phyloP scores from a whole-genome alignment of 2,329 filamentous ascomycete genomes.

The Zymoseptoria pseudotritici region DNA sequence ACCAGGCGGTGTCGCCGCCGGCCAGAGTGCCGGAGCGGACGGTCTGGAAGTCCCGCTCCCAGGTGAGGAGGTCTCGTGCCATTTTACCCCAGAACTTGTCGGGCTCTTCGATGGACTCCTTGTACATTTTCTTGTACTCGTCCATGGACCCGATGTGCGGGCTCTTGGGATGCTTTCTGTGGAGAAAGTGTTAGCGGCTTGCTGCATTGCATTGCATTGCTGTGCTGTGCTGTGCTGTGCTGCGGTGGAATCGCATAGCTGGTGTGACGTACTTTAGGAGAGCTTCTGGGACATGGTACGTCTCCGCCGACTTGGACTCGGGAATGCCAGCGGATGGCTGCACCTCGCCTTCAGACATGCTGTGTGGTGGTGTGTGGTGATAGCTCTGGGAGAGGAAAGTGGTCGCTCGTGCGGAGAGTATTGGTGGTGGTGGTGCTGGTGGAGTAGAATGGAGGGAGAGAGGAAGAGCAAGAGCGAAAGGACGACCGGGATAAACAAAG shows the following conservation, averaged over 20 bases:
- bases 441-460: neutral
- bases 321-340: constrained; percentile 19
- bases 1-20: constrained; percentile 87
- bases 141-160: constrained; percentile 54
- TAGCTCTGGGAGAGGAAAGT: neutral
- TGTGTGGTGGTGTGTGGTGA: neutral
- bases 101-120: constrained; percentile 83
- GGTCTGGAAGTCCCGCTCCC: constrained; percentile 87
- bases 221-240: neutral
- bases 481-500: neutral
- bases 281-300: constrained; percentile 25
- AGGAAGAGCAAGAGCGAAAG: neutral
- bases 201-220: neutral
- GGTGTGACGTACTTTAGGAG: constrained; percentile 34
- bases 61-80: constrained; percentile 82
- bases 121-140: constrained; percentile 58
- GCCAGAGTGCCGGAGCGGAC: constrained; percentile 69
- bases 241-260: neutral
- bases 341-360: constrained; percentile 19
- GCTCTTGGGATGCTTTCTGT: constrained; percentile 53
- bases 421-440: neutral
- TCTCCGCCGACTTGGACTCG: constrained; percentile 22
- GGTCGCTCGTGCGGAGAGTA: neutral
- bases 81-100: constrained; percentile 81
- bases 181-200: constrained; percentile 6